Conservation (phyloP, 257 asterid species). For the Solanum chmielewskii region DNA sequence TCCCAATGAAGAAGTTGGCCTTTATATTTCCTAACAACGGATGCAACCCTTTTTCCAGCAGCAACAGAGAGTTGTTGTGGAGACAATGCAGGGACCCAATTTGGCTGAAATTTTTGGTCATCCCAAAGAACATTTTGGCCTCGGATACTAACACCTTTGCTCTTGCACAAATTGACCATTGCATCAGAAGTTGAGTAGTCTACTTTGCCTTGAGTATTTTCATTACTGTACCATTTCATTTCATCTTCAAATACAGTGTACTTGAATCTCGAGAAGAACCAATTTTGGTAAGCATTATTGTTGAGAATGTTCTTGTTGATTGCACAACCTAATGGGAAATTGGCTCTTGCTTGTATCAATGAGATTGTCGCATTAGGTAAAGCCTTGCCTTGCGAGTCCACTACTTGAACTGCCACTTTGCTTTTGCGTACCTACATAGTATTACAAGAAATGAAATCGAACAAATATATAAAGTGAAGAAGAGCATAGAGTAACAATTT, state of each 20-base stretch:
- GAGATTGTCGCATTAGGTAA: slow-evolving; percentile 1
- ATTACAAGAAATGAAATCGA: neutral
- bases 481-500: neutral
- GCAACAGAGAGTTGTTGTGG: slow-evolving; percentile 15
- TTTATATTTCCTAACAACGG: slow-evolving; percentile 25
- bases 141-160: slow-evolving; percentile 20
- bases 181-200: slow-evolving; percentile 38
- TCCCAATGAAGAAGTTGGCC: slow-evolving; percentile 62
- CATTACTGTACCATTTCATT: slow-evolving; percentile 45
- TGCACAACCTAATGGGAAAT: slow-evolving; percentile 16
- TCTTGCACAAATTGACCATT: slow-evolving; percentile 28
- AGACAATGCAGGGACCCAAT: slow-evolving; percentile 31
- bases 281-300: slow-evolving; percentile 17
- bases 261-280: slow-evolving; percentile 49
- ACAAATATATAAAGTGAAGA: too few species aligned
- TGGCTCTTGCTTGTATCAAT: neutral
- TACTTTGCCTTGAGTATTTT: slow-evolving; percentile 18
- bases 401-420: slow-evolving; percentile 11
- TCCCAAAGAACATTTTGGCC: slow-evolving; percentile 64
- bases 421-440: slow-evolving; percentile 13
- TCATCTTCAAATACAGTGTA: slow-evolving; percentile 49
- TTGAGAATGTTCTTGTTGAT: neutral
- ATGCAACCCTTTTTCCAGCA: slow-evolving; percentile 18
- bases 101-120: slow-evolving; percentile 17
- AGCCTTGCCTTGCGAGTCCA: slow-evolving; percentile 6